These are phyloP conservation scores for Fusarium sp. DNA, from an alignment of 2,329 filamentous ascomycete genomes.

Conservation along the genomic window DNA sequence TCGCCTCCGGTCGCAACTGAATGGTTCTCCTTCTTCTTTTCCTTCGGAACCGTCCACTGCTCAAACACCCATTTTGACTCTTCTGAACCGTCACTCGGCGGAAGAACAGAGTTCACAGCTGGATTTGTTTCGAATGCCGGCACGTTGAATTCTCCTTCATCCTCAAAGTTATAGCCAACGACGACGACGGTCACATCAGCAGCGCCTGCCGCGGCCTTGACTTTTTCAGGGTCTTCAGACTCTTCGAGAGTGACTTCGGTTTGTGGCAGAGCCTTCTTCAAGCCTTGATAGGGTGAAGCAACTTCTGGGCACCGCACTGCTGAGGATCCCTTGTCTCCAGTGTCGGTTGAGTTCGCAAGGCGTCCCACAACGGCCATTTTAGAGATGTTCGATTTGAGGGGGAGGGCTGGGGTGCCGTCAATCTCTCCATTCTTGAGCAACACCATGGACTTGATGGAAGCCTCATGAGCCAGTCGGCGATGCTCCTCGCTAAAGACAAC, in stretches of 20 bases:
- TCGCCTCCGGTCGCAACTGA: conserved; percentile 31
- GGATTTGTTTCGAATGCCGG: conserved; percentile 20
- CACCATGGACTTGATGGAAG: conserved; percentile 29
- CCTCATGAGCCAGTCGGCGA: conserved; percentile 22
- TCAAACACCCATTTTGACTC: neutral
- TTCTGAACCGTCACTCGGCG: neutral
- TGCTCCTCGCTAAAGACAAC: conserved; percentile 34
- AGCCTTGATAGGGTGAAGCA: conserved; percentile 15
- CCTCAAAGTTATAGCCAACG: conserved; percentile 28
- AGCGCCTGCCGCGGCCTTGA: neutral
- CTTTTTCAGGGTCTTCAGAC: neutral
- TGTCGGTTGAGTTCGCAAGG: conserved; percentile 24
- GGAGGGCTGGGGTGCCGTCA: neutral
- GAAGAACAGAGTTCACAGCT: conserved; percentile 3
- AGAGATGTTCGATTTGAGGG: neutral
- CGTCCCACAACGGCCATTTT: conserved; percentile 30
- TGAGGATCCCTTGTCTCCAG: conserved; percentile 34
- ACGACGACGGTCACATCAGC: conserved; percentile 26
- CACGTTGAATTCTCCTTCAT: conserved; percentile 33
- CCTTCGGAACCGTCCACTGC: neutral
- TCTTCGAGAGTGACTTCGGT: conserved; percentile 10
- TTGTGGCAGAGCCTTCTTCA: conserved; percentile 3
- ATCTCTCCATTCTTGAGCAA: conserved; percentile 30
- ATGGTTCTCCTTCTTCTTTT: conserved; percentile 8
- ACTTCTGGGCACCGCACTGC: conserved; percentile 19